These are phyloP conservation scores for Aspergillus fischeri DNA, from an alignment of 2,329 filamentous ascomycete species.

Conservation along the genomic window DNA sequence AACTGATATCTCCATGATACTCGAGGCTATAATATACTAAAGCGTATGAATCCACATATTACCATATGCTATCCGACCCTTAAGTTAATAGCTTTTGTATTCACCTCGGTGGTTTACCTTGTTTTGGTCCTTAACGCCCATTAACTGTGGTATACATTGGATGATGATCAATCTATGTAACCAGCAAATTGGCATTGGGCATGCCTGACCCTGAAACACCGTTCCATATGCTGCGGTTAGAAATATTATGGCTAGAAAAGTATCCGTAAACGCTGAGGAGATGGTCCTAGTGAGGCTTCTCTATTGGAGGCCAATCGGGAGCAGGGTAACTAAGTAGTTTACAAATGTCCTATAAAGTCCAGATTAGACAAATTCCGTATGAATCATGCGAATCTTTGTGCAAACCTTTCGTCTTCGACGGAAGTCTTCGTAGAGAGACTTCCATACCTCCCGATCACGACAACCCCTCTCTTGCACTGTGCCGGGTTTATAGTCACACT, in stretches of 20 bases:
- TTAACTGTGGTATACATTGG: neutral
- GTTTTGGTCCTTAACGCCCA: neutral
- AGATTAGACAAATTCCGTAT: slow-evolving; percentile 3
- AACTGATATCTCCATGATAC: neutral
- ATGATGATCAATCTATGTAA: neutral
- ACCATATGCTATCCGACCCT: too few species aligned
- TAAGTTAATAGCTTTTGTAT: neutral
- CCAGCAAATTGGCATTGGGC: neutral
- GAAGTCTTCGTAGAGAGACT: slow-evolving; percentile 35
- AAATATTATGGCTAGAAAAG: neutral
- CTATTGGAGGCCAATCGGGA: slow-evolving; percentile 25
- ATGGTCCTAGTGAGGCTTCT: neutral
- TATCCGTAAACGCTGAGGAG: neutral
- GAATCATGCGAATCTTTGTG: neutral
- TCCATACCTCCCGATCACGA: slow-evolving; percentile 36
- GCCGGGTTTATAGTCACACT: slow-evolving; percentile 32
- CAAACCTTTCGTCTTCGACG: slow-evolving; percentile 24
- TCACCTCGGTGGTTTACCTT: neutral
- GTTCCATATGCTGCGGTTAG: neutral
- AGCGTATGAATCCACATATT: too few species aligned
- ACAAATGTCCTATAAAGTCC: slow-evolving; percentile 25
- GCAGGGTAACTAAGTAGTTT: slow-evolving; percentile 36
- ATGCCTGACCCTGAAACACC: neutral
- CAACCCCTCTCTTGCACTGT: slow-evolving; percentile 35
- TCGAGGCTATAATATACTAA: neutral